Evolutionary conservation across 1,284 basidiomycete species (phyloP).

Genomic region (Papiliotrema nemorosa): DNA sequence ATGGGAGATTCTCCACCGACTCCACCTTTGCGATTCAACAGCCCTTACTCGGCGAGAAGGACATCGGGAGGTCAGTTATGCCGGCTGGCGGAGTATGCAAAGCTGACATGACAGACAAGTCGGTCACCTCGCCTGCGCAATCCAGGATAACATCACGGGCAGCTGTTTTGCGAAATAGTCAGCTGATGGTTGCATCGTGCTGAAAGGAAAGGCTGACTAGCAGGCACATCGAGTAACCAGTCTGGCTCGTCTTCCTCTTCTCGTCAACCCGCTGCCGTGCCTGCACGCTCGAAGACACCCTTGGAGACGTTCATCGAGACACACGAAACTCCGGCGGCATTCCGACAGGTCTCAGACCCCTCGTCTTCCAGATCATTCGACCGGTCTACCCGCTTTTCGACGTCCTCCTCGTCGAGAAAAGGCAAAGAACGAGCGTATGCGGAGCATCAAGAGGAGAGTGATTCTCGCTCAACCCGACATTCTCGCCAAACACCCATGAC

Average conservation of each 20-base stretch:
- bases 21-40: constrained; percentile 36
- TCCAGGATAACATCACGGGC: constrained; percentile 21
- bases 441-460: not conserved
- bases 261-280: no score
- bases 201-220: not conserved
- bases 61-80: not conserved
- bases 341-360: constrained; percentile 5
- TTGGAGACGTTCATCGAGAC: constrained; percentile 30
- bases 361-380: constrained; percentile 6
- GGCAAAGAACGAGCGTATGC: constrained; percentile 26
- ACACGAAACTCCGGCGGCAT: constrained; percentile 6
- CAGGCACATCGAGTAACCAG: constrained; percentile 3
- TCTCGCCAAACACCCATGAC: not conserved
- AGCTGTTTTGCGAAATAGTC: constrained; percentile 23
- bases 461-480: not conserved
- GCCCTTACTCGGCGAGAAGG: constrained; percentile 27
- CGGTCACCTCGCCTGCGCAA: not conserved
- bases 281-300: no score
- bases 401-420: constrained; percentile 24
- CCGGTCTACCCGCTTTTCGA: constrained; percentile 1
- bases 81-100: not conserved
- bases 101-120: not conserved
- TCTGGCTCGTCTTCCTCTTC: constrained; percentile 6
- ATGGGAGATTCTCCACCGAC: constrained; percentile 35
- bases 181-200: not conserved